Evolutionary conservation across 129 eudicot species (phyloP), one percentile per base, ranked within the genome.

Genomic region (Centrapalus pauciflorus): DNA sequence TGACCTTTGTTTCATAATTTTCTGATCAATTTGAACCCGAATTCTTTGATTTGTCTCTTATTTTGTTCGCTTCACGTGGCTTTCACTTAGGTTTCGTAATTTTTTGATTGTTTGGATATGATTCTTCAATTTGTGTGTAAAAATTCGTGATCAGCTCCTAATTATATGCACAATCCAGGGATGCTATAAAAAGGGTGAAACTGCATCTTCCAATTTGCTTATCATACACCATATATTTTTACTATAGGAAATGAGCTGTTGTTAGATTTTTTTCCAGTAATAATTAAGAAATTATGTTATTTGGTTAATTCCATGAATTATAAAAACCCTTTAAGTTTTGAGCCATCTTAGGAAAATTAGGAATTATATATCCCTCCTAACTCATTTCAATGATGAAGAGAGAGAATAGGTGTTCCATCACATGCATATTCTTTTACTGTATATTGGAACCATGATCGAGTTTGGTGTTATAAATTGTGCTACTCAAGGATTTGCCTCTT

Each of bases 131-230:
- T 9, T 19, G 46, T 65, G 28, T 49, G 28, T 32, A 50, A 66
- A 33, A 55, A 17, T 61, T 49, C 27, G 14, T 41, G 20, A 63
- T 23, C 28, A 54, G 35, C 7, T 27, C 54, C 14, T 54, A 34
- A 54, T 27, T 34, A 4, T 54, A 67, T 66, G 23, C 12, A 66
- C 67, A 41, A 13, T 41, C 28, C 40, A 40, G 37, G 69, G 34
- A 40, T 63, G 14, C 7, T 25, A 46, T n/a, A 63, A 27, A 64
- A 64, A 64, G 23, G 48, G 45, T 17, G 29, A 48, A 33, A 3
- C 28, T 46, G 26, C 12, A 65, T 12, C 27, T 30, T 35, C 11
- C 29, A 54, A 25, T 68, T 68, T 68, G 55, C 30, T 29, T 49
- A 19, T 49, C 46, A 66, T 19, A 46, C 20, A 28, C 27, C 56